Evolutionary conservation across 148 eudicot genomes (phyloP), one percentile per base, ranked within the genome.

Genomic region (Vaccinium myrtillus): DNA sequence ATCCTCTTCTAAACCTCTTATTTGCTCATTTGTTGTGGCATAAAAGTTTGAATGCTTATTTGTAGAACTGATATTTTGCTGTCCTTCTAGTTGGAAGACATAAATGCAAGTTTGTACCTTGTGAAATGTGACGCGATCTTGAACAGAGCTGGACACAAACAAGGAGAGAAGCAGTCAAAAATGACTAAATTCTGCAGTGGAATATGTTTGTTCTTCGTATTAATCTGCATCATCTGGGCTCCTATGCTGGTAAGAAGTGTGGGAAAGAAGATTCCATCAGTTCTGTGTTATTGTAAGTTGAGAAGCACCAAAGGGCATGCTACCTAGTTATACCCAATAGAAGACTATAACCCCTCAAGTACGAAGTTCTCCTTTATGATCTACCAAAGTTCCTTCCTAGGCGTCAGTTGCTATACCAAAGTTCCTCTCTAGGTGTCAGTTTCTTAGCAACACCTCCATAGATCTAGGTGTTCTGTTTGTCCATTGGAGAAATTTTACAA

Each of bases 21-120:
- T 78, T 84, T 84, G 73, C 39, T 83, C 80, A 2, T 83, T 8
- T 75, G 58, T 50, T 73, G 53, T 86, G 67, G 36, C 30, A 82
- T 53, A 19, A 10, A 65, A 14, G 70, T 78, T 84, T 56, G 65
- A 30, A 71, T 71, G 80, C 75, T 76, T 51, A 67, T 81, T 63
- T 54, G 23, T 77, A 55, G 78, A 76, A 89, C 81, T 90, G 71
- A 79, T 89, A 25, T 78, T 53, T 83, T 25, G 30, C 18, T 58
- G 43, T 84, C 69, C 67, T 55, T 81, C 63, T 86, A 97, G 99
- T 88, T 97, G 92, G 99, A 97, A 89, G 99, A 97, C 91, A 97
- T 97, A 87, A 95, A 97, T 86, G 99, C 99, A 82, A 97, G 99
- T 89, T 89, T 97, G 89, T 97, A 94, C 90, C 98, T 97, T 86